phyloP scores from a whole-genome alignment of 163 green algal species.

The Botryococcus braunii region DNA sequence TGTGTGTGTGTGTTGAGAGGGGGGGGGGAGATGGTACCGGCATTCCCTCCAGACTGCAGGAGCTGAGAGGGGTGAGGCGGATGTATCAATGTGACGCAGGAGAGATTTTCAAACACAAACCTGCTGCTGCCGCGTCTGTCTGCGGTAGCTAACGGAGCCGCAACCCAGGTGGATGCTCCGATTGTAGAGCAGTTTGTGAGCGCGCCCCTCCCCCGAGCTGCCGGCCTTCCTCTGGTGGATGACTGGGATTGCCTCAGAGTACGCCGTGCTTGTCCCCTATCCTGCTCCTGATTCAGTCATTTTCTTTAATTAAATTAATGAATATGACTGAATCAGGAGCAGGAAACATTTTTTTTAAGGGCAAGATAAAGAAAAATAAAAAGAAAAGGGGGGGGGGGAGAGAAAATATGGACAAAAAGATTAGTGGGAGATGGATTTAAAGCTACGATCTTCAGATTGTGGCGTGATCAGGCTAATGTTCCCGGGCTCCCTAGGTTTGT shows the following conservation, averaged over 20 bases:
- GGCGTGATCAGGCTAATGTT: no score
- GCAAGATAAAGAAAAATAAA: no score
- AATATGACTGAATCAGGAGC: no score
- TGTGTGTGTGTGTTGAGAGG: not conserved
- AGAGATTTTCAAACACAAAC: conserved; percentile 8
- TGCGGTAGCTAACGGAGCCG: not conserved
- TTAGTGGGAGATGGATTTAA: no score
- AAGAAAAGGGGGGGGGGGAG: no score
- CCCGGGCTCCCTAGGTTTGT: no score
- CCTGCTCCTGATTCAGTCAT: no score
- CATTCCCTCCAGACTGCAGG: not conserved
- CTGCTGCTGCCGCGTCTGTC: conserved; percentile 3
- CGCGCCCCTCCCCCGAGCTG: conserved; percentile 14
- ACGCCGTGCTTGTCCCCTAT: no score
- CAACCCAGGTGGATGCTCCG: not conserved
- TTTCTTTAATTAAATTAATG: no score
- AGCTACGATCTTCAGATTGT: no score
- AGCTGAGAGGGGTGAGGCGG: conserved; percentile 4
- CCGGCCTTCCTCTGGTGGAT: conserved; percentile 58
- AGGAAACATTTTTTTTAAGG: no score
- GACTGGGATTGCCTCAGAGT: conserved; percentile 82
- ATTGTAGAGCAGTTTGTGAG: conserved; percentile 24
- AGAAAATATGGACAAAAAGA: no score
- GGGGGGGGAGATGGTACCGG: not conserved
- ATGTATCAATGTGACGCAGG: not conserved